phyloP scores from a whole-genome alignment of 805 yeast genomes.

The Ogataea methylovora region DNA sequence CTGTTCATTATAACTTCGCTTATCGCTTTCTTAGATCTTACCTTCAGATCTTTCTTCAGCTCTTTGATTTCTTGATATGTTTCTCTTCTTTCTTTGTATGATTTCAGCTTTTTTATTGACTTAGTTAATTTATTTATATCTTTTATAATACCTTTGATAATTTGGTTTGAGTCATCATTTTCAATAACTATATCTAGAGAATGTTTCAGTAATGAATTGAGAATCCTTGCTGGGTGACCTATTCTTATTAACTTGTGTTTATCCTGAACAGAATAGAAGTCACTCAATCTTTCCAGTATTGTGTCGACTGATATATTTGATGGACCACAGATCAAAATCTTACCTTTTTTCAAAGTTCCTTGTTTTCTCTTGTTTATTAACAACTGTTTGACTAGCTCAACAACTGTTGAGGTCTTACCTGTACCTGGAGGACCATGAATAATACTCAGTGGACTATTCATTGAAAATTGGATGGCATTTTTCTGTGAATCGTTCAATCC shows the following conservation, averaged over 20 bases:
- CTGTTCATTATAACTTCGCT: constrained; percentile 51
- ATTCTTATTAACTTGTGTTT: constrained; percentile 54
- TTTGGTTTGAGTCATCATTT: constrained; percentile 46
- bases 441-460: constrained; percentile 47
- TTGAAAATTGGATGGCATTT: constrained; percentile 60
- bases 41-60: constrained; percentile 60
- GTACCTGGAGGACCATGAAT: constrained; percentile 84
- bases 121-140: constrained; percentile 58
- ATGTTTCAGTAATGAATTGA: constrained; percentile 54
- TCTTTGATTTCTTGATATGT: constrained; percentile 64
- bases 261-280: constrained; percentile 30
- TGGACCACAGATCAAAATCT: constrained; percentile 87
- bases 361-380: constrained; percentile 24
- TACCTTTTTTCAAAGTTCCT: constrained; percentile 11
- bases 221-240: constrained; percentile 89
- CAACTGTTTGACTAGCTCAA: constrained; percentile 74
- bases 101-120: constrained; percentile 51
- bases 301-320: constrained; percentile 92
- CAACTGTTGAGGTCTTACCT: constrained; percentile 77
- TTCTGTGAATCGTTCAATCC: constrained; percentile 63
- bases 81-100: constrained; percentile 55
- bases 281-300: constrained; percentile 65
- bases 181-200: constrained; percentile 70
- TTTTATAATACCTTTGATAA: constrained; percentile 57
- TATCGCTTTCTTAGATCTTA: constrained; percentile 58